Conservation (phyloP, 169 alveolate genomes). For the Plasmodium reichenowi region DNA sequence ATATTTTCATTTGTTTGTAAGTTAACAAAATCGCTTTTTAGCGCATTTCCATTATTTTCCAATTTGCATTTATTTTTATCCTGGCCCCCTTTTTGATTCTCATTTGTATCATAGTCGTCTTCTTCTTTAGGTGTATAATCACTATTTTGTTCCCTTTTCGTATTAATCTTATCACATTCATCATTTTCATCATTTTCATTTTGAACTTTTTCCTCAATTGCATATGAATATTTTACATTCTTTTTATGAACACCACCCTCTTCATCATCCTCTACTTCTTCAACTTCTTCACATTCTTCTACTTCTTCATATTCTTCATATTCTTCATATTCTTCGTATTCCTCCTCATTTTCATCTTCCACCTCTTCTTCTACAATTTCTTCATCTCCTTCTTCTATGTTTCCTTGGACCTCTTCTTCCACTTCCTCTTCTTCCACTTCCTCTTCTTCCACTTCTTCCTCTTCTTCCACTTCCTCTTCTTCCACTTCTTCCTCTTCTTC, state of each 20-base stretch:
- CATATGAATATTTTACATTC: background rate
- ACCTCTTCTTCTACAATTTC: slow-evolving; percentile 23
- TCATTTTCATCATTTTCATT: background rate
- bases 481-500: slow-evolving; percentile 15
- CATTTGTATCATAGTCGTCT: background rate
- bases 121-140: too few species aligned
- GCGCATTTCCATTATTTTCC: background rate
- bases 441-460: background rate
- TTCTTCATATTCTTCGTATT: background rate
- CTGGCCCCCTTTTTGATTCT: background rate
- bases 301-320: slow-evolving; percentile 12
- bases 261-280: background rate
- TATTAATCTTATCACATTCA: background rate
- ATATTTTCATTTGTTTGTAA: slow-evolving; percentile 1
- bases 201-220: background rate
- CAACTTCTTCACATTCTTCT: background rate
- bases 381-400: slow-evolving; percentile 19
- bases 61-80: background rate
- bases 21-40: background rate
- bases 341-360: slow-evolving; percentile 9
- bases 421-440: slow-evolving; percentile 17
- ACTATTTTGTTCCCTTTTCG: too few species aligned
- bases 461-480: background rate
- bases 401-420: slow-evolving; percentile 2
- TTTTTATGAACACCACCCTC: background rate